Percentiles rank a stretch among this genome's conserved stretches.
Evolutionary conservation across 2,329 filamentous ascomycete species (phyloP).

Genomic region (Trichoderma sp.): DNA sequence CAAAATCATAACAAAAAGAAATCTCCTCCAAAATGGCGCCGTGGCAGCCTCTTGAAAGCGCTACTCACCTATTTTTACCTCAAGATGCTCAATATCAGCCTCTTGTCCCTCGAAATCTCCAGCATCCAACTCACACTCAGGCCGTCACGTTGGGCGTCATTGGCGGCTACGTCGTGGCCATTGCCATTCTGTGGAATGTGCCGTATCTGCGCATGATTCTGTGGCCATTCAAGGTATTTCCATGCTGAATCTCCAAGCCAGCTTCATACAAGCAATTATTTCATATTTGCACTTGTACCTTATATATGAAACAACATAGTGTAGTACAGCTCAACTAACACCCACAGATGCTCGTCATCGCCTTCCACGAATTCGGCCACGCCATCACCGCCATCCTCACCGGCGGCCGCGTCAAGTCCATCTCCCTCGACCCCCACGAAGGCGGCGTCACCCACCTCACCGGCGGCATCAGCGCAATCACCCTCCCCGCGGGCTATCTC

Average conservation of each 20-base stretch:
- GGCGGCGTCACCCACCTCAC: slow-evolving; percentile 79
- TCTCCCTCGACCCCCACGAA: slow-evolving; percentile 76
- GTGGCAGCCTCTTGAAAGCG: slow-evolving; percentile 12
- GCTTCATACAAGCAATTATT: not conserved
- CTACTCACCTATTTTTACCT: not conserved
- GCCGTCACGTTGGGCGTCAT: slow-evolving; percentile 73
- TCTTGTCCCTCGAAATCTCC: slow-evolving; percentile 52
- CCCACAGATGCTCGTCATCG: slow-evolving; percentile 75
- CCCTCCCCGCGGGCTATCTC: slow-evolving; percentile 76
- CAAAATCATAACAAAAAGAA: not conserved
- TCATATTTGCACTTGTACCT: not conserved
- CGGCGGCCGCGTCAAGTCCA: slow-evolving; percentile 73
- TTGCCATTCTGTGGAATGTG: slow-evolving; percentile 78
- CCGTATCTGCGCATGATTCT: slow-evolving; percentile 74
- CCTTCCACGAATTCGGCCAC: slow-evolving; percentile 81
- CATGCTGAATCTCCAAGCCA: not conserved
- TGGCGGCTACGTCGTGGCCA: slow-evolving; percentile 70
- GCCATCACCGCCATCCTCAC: slow-evolving; percentile 73
- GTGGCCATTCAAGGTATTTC: slow-evolving; percentile 76
- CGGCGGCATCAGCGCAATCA: slow-evolving; percentile 71
- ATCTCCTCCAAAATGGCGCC: slow-evolving; percentile 13
- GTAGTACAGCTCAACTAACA: not conserved
- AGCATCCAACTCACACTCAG: slow-evolving; percentile 68
- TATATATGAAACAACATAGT: not conserved
- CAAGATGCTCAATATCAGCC: not conserved